These are phyloP conservation scores for Cyamopsis tetragonoloba DNA, from an alignment of 306 rosid species.

Conservation along the genomic window DNA sequence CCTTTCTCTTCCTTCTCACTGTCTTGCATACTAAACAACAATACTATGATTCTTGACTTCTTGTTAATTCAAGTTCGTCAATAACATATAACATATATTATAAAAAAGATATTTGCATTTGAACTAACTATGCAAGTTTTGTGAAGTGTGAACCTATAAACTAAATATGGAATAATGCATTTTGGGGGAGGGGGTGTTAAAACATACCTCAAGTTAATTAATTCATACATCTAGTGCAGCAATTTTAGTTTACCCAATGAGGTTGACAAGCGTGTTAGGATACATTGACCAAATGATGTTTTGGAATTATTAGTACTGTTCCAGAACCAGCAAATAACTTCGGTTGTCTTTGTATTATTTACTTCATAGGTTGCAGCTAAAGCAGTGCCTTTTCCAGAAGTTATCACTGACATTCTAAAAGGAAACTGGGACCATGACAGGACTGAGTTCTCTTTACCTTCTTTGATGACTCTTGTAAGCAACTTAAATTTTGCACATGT, in stretches of 20 bases:
- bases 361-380: constrained; percentile 52
- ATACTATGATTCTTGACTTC: background rate
- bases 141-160: constrained; percentile 5
- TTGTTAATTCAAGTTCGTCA: background rate
- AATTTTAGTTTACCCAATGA: background rate
- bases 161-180: constrained; percentile 2
- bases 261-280: constrained; percentile 4
- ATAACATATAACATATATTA: background rate
- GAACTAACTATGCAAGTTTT: background rate
- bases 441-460: constrained; percentile 84
- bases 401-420: constrained; percentile 50
- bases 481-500: constrained; percentile 21
- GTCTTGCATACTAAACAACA: constrained; percentile 14
- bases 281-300: background rate
- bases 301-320: constrained; percentile 18
- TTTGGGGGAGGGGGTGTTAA: no score
- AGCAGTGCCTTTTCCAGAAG: constrained; percentile 54
- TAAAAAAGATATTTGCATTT: background rate
- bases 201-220: background rate
- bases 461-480: constrained; percentile 93
- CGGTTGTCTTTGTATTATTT: constrained; percentile 11
- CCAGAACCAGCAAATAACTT: constrained; percentile 13
- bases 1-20: background rate
- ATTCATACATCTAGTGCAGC: background rate
- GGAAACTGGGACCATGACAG: constrained; percentile 92